Evolutionary conservation across 163 green algal species (phyloP).

Genomic region (Volvox carteri): DNA sequence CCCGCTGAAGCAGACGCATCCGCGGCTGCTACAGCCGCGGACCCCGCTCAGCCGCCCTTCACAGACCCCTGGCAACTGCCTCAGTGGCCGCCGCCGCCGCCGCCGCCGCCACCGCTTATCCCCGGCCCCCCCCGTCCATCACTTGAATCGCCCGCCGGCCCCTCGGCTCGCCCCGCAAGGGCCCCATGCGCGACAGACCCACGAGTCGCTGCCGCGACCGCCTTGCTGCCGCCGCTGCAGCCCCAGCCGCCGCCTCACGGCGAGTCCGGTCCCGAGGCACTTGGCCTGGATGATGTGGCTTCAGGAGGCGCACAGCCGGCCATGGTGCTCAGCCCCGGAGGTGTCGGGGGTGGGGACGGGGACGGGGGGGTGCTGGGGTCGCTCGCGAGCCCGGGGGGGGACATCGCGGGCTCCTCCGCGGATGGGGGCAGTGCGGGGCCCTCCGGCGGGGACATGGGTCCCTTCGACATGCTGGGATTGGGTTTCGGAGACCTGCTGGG

Average conservation of each 20-base stretch:
- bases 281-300: no score
- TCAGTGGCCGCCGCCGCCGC: neutral
- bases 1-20: neutral
- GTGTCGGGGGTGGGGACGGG: no score
- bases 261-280: no score
- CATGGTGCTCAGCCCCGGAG: no score
- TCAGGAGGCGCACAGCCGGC: no score
- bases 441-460: neutral
- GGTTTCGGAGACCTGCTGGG: neutral
- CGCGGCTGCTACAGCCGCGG: neutral
- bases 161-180: neutral
- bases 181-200: neutral
- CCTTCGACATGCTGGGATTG: neutral
- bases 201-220: neutral
- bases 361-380: no score
- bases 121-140: neutral
- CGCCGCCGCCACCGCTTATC: neutral
- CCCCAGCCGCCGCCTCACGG: no score
- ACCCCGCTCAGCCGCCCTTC: neutral
- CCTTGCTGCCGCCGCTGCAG: neutral
- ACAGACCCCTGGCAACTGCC: neutral
- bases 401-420: neutral
- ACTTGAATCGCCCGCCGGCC: neutral
- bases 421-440: neutral
- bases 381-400: neutral